These are phyloP conservation scores for Hordeum marinum DNA, from an alignment of 176 grass and related monocot genomes.

Conservation along the genomic window DNA sequence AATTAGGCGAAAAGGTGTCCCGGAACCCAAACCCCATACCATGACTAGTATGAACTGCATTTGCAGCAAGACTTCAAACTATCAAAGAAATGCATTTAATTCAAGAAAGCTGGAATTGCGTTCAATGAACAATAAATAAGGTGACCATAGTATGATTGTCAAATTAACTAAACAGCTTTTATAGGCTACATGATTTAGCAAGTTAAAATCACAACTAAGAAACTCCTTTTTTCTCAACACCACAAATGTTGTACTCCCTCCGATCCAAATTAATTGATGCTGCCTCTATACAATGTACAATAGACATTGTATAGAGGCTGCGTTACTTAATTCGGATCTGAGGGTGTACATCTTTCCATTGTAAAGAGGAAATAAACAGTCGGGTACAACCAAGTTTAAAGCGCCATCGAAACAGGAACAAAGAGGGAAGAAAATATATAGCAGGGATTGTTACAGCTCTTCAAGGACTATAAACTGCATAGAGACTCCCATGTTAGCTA, in stretches of 20 bases:
- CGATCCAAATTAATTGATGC: too few relatives aligned
- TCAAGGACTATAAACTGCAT: background rate
- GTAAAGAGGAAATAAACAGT: background rate
- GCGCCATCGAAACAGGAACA: background rate
- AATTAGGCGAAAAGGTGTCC: background rate
- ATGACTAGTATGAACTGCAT: background rate
- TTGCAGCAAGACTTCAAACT: slow-evolving; percentile 35
- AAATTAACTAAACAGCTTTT: background rate
- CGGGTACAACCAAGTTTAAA: background rate
- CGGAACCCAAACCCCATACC: background rate
- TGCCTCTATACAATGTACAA: too few relatives aligned
- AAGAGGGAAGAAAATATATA: background rate
- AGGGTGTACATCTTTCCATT: background rate
- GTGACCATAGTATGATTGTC: background rate
- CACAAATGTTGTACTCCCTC: background rate
- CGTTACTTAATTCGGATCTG: too few relatives aligned
- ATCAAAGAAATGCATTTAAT: slow-evolving; percentile 30
- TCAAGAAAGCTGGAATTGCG: slow-evolving; percentile 33
- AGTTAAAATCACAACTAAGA: background rate
- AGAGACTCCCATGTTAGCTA: background rate
- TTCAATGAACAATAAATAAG: background rate
- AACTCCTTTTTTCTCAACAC: background rate
- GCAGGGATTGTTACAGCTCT: background rate
- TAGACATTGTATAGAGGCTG: too few relatives aligned
- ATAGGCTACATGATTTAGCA: background rate